phyloP scores from a whole-genome alignment of 169 alveolate species.

The Eimeria sp. region DNA sequence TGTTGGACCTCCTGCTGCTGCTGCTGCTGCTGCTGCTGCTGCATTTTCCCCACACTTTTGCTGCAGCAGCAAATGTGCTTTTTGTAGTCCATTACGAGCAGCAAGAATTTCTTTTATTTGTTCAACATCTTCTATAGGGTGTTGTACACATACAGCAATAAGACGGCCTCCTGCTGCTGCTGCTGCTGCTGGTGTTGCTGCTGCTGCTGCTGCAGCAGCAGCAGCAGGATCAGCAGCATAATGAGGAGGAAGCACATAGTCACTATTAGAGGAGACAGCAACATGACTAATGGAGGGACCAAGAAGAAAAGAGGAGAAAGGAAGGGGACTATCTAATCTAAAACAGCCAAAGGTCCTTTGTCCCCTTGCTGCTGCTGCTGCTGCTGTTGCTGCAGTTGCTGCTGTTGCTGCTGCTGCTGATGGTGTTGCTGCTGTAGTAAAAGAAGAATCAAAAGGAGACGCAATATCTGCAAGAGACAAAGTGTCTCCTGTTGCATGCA shows the following conservation, averaged over 20 bases:
- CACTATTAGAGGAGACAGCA: slow-evolving; percentile 48
- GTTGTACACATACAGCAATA: slow-evolving; percentile 55
- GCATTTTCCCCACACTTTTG: neutral
- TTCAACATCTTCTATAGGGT: slow-evolving; percentile 56
- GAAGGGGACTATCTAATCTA: slow-evolving; percentile 33
- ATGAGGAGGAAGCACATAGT: slow-evolving; percentile 40
- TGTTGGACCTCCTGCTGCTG: slow-evolving; percentile 15
- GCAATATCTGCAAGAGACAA: slow-evolving; percentile 39
- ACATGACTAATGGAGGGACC: slow-evolving; percentile 54
- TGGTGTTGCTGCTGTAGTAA: neutral
- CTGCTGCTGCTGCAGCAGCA: slow-evolving; percentile 5
- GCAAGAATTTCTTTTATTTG: slow-evolving; percentile 36
- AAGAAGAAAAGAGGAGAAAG: slow-evolving; percentile 8
- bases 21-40: slow-evolving; percentile 53
- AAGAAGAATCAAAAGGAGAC: neutral
- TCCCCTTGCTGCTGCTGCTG: slow-evolving; percentile 40
- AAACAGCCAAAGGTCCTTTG: slow-evolving; percentile 10
- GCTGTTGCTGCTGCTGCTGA: slow-evolving; percentile 18
- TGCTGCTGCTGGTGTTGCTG: slow-evolving; percentile 47
- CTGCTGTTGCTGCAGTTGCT: slow-evolving; percentile 65
- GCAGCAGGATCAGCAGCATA: slow-evolving; percentile 3
- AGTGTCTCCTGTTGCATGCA: neutral
- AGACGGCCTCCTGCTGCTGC: slow-evolving; percentile 50
- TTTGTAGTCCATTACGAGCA: slow-evolving; percentile 50
- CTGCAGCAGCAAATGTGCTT: slow-evolving; percentile 64